A percentile compares a stretch with the other conserved stretches of the same genome.
These are phyloP conservation scores for Carex parvula DNA, from an alignment of 176 grass and related monocot species.

Conservation along the genomic window DNA sequence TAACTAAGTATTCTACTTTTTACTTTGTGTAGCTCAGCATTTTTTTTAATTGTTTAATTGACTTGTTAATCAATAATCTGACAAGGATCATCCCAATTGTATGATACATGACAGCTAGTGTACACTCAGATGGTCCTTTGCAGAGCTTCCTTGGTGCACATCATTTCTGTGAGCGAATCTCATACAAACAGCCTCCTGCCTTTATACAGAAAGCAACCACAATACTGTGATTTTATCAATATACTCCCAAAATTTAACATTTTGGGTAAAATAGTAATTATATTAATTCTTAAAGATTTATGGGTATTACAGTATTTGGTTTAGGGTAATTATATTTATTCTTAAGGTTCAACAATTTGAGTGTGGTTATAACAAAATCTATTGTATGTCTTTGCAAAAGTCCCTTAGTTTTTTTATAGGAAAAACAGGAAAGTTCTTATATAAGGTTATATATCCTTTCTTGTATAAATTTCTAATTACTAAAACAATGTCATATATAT, in stretches of 20 bases:
- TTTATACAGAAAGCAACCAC: background rate
- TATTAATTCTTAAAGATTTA: background rate
- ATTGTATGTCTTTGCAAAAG: background rate
- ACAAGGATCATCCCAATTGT: conserved; percentile 28
- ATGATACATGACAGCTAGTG: conserved; percentile 31
- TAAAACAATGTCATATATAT: background rate
- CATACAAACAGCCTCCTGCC: background rate
- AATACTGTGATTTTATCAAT: background rate
- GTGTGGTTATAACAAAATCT: background rate
- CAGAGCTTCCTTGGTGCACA: conserved; percentile 30
- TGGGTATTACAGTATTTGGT: background rate
- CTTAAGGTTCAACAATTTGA: background rate
- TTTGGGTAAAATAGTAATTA: background rate
- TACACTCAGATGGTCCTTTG: conserved; percentile 25
- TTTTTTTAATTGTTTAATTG: background rate
- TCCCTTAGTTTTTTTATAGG: background rate
- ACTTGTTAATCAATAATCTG: background rate
- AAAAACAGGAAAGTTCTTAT: background rate
- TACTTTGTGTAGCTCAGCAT: background rate
- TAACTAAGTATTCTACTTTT: background rate
- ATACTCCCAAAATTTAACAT: background rate
- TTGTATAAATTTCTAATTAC: background rate
- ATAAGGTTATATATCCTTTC: no score
- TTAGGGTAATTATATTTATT: no score
- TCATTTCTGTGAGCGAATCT: conserved; percentile 25